These are phyloP conservation scores for Setaria viridis DNA, from an alignment of 202 grass and related monocot genomes.

Conservation along the genomic window DNA sequence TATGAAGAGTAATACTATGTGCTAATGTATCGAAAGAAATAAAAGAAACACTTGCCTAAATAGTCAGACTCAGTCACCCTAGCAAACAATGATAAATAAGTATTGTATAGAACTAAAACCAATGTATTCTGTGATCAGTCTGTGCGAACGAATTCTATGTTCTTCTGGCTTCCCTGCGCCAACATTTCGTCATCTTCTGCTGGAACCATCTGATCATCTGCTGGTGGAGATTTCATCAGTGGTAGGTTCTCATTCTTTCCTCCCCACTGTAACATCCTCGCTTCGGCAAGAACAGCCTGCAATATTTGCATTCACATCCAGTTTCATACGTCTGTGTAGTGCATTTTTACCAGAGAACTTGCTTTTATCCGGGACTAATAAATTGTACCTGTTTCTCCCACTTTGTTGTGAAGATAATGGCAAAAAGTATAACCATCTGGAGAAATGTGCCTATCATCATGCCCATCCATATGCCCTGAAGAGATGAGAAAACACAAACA, in stretches of 20 bases:
- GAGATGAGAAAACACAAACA: not conserved
- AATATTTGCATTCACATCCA: slow-evolving; percentile 9
- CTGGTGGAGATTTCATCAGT: not conserved
- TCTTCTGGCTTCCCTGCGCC: not conserved
- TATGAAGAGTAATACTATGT: too few species aligned
- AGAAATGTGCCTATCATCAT: slow-evolving; percentile 73
- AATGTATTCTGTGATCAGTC: not conserved
- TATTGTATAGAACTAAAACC: not conserved
- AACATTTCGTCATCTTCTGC: not conserved
- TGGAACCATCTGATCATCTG: not conserved
- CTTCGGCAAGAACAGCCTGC: slow-evolving; percentile 63
- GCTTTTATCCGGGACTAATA: not conserved
- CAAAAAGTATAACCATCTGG: slow-evolving; percentile 68
- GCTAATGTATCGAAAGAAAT: too few species aligned
- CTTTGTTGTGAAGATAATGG: slow-evolving; percentile 69
- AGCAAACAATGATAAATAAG: not conserved
- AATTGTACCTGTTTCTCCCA: slow-evolving; percentile 77
- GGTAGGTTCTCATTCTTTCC: not conserved
- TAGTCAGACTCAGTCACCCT: not conserved
- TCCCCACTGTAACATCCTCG: slow-evolving; percentile 53
- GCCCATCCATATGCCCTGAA: slow-evolving; percentile 90
- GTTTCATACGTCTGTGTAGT: not conserved
- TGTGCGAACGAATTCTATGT: not conserved
- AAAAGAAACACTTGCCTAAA: too few species aligned
- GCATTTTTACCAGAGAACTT: not conserved